These are phyloP conservation scores for Whalleya microplaca DNA, from an alignment of 2,329 filamentous ascomycete genomes.

Conservation along the genomic window DNA sequence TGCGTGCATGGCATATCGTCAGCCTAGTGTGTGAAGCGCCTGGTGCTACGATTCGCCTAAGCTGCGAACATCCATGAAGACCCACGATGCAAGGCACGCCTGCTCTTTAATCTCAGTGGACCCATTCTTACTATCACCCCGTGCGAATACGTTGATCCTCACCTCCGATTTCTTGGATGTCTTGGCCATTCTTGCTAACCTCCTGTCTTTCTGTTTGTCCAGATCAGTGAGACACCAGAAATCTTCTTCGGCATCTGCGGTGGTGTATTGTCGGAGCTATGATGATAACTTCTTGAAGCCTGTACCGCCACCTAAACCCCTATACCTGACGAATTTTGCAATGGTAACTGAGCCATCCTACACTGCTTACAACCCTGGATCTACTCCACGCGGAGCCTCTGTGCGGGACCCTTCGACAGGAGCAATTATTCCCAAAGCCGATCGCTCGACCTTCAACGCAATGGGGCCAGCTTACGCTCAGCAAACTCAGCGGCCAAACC, in stretches of 20 bases:
- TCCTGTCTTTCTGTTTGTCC: conserved; percentile 24
- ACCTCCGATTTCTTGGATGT: conserved; percentile 17
- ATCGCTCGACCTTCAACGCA: conserved; percentile 24
- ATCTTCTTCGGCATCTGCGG: conserved; percentile 31
- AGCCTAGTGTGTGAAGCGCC: background rate
- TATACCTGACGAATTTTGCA: conserved; percentile 25
- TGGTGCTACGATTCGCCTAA: conserved; percentile 12
- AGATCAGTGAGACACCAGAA: conserved; percentile 31
- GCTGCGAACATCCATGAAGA: conserved; percentile 13
- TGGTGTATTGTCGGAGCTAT: conserved; percentile 22
- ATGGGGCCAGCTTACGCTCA: conserved; percentile 21
- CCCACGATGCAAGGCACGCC: conserved; percentile 25
- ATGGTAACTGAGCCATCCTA: conserved; percentile 23
- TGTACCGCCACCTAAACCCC: conserved; percentile 10
- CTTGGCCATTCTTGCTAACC: conserved; percentile 21
- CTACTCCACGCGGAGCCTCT: conserved; percentile 21
- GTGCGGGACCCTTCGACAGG: conserved; percentile 15
- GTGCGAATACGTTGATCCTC: conserved; percentile 27
- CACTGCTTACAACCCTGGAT: conserved; percentile 23
- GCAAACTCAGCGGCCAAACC: conserved; percentile 25
- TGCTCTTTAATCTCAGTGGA: conserved; percentile 29
- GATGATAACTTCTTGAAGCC: conserved; percentile 29
- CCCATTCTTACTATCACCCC: conserved; percentile 12
- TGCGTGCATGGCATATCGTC: background rate
- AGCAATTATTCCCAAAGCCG: conserved; percentile 15